Evolutionary conservation across 768 basidiomycete species (phyloP), one percentile per base, ranked within the genome.

Genomic region (Collybia sordida): DNA sequence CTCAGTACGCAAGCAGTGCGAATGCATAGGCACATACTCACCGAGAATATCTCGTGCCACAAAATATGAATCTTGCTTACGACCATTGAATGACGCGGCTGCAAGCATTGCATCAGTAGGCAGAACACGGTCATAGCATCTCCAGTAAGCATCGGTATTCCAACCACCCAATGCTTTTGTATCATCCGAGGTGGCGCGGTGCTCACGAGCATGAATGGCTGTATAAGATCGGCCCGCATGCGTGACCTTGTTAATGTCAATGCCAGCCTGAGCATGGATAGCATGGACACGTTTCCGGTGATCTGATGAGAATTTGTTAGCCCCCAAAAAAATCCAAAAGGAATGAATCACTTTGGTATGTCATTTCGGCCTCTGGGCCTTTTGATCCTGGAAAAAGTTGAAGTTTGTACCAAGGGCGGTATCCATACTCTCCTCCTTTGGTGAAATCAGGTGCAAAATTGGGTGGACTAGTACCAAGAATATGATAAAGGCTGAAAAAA

Each of bases 151-250:
- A 17, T 52, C 55, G 17, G 50, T 47, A 27, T 54, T 60, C 70
- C 70, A 72, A 6, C 58, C 52, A 6, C 68, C 66, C 24, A 71
- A 59, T 3, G 64, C 66, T 51, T 67, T 71, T 1, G 61, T 59
- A 24, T 64, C 64, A 11, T 44, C 49, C 0, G 35, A 48, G 12
- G 55, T 55, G 0, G 68, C 64, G 34, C 70, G 63, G 48, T 70
- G 63, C n/a, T 59, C 42, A 14, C 60, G 55, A 11, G 66, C 61
- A 2, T 54, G 65, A 24, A 53, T 49, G 0, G 71, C 70, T 12
- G 65, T 59, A 56, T 53, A 70, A 11, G 57, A 53, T 1, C 57
- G 56, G 0, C 60, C 59, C 0, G 56, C 68, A 55, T 72, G 70
- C 34, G n/a, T 40, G 1, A 11, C 19, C 24, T 40, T 40, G 39